These are phyloP conservation scores for Roridomyces roridus DNA, from an alignment of 768 basidiomycete genomes.

Conservation along the genomic window DNA sequence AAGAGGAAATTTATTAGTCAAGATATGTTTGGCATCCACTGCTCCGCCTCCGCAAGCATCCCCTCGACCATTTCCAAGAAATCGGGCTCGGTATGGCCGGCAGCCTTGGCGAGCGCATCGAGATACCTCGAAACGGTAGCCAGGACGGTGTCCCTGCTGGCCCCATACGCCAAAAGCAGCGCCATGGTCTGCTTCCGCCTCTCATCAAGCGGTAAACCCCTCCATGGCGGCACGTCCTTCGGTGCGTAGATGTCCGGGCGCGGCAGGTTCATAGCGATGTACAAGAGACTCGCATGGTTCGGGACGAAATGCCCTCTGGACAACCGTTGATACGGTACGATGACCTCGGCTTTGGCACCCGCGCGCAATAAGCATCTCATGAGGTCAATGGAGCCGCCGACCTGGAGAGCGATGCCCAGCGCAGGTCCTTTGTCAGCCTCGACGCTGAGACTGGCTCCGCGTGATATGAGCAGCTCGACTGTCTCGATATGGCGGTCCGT, in stretches of 20 bases:
- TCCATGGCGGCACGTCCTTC: constrained; percentile 1
- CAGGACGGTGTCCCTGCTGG: constrained; percentile 2
- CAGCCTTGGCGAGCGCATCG: constrained; percentile 35
- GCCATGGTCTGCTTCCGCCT: constrained; percentile 5
- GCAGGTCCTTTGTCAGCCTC: neutral
- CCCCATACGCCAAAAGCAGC: constrained; percentile 5
- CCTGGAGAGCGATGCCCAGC: neutral
- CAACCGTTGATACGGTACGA: too few species aligned
- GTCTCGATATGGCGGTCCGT: neutral
- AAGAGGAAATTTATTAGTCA: too few species aligned
- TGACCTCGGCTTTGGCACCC: too few species aligned
- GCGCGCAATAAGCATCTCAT: too few species aligned
- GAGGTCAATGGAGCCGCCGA: neutral
- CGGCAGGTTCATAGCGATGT: neutral
- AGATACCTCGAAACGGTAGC: constrained; percentile 35
- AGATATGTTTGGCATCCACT: too few species aligned
- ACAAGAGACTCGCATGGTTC: neutral
- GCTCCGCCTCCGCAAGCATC: constrained; percentile 15
- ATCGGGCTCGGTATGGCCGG: constrained; percentile 21
- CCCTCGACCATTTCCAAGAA: neutral
- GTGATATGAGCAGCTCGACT: neutral
- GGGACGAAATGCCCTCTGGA: neutral
- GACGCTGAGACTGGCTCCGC: neutral
- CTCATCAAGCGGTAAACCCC: constrained; percentile 1
- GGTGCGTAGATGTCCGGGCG: too few species aligned